Percentiles rank a stretch among this genome's conserved stretches.
Evolutionary conservation across 805 yeast genomes (phyloP).

Genomic region (Myxozyma lipomycoides): DNA sequence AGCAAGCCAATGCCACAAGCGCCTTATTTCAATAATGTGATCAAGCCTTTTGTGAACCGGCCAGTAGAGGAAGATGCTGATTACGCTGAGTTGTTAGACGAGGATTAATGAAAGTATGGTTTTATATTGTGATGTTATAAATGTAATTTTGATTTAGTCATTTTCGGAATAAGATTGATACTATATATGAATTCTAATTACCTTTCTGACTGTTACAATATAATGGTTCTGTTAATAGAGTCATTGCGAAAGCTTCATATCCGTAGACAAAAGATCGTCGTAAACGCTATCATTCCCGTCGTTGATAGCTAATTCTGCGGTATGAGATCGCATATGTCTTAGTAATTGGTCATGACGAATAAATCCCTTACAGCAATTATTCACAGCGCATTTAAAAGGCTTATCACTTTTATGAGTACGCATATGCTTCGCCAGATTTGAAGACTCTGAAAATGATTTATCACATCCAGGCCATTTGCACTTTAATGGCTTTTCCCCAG

Average conservation of each 20-base stretch:
- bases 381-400: slow-evolving; percentile 26
- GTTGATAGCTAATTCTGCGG: neutral
- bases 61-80: slow-evolving; percentile 30
- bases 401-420: slow-evolving; percentile 54
- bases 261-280: too few species aligned
- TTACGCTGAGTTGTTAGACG: slow-evolving; percentile 21
- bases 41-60: slow-evolving; percentile 39
- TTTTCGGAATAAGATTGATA: too few species aligned
- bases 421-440: slow-evolving; percentile 85
- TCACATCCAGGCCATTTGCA: slow-evolving; percentile 81
- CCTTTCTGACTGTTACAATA: too few species aligned
- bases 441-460: slow-evolving; percentile 81
- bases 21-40: slow-evolving; percentile 46
- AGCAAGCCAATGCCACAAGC: slow-evolving; percentile 49
- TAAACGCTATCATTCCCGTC: neutral
- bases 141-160: neutral
- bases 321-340: slow-evolving; percentile 30
- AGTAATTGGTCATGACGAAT: slow-evolving; percentile 31
- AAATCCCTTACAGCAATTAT: slow-evolving; percentile 31
- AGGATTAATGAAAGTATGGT: slow-evolving; percentile 6
- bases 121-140: neutral
- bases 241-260: too few species aligned
- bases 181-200: neutral
- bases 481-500: slow-evolving; percentile 81
- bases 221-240: too few species aligned